Conservation (phyloP, 495 filamentous ascomycete species). For the Corynascus novoguineensis region DNA sequence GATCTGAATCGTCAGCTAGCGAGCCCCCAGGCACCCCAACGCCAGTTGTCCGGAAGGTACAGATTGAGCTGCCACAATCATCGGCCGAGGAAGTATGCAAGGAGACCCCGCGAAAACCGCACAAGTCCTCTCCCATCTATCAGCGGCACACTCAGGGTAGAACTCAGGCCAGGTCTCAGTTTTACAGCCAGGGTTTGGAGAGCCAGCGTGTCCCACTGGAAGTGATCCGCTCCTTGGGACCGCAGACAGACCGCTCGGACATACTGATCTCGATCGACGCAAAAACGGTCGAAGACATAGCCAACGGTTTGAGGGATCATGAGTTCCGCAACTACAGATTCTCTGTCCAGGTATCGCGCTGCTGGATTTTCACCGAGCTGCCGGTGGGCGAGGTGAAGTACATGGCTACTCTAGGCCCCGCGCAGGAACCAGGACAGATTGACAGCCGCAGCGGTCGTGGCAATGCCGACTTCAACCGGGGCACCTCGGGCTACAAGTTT, state of each 20-base stretch:
- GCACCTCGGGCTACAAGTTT: conserved; percentile 25
- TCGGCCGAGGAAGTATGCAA: conserved; percentile 22
- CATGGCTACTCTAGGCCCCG: conserved; percentile 42
- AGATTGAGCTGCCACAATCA: conserved; percentile 17
- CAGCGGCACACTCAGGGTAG: conserved; percentile 18
- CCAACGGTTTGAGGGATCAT: conserved; percentile 38
- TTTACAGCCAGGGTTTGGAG: conserved; percentile 41
- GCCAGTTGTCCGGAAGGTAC: conserved; percentile 15
- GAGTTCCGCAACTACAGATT: conserved; percentile 43
- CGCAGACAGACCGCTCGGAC: conserved; percentile 43
- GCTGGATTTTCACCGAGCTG: conserved; percentile 45
- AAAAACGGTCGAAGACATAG: conserved; percentile 35
- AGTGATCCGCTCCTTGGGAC: conserved; percentile 38
- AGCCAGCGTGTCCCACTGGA: conserved; percentile 47
- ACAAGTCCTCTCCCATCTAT: conserved; percentile 14
- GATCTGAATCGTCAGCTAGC: conserved; percentile 3
- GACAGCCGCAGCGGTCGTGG: conserved; percentile 34
- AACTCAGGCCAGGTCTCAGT: conserved; percentile 25
- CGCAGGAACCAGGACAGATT: conserved; percentile 40
- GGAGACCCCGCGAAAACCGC: conserved; percentile 21
- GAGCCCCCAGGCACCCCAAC: conserved; percentile 17
- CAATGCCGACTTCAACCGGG: conserved; percentile 47
- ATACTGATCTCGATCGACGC: conserved; percentile 42
- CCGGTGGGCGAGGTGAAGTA: conserved; percentile 41
- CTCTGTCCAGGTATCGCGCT: conserved; percentile 35